phyloP scores from a whole-genome alignment of 2,329 filamentous ascomycete genomes.

The Aspergillus awamori region DNA sequence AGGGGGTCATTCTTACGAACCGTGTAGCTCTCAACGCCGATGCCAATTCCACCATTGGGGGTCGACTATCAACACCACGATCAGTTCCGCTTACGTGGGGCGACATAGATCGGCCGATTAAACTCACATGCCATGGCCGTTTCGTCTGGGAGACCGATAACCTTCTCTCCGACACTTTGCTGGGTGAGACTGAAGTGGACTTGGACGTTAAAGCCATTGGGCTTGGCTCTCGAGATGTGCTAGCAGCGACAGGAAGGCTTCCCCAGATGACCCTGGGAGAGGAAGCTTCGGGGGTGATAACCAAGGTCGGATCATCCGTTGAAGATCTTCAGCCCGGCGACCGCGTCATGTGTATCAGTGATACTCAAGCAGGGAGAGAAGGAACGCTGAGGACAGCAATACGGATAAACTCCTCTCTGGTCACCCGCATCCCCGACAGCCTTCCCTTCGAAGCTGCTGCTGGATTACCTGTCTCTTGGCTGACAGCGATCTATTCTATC shows the following conservation, averaged over 20 bases:
- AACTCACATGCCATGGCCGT: background rate
- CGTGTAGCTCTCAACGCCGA: background rate
- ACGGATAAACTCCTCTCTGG: too few relatives aligned
- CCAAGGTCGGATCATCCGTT: too few relatives aligned
- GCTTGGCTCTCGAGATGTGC: slow-evolving; percentile 20
- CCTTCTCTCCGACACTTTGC: background rate
- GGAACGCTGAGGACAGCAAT: too few relatives aligned
- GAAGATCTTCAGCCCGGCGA: too few relatives aligned
- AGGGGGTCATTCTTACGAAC: background rate
- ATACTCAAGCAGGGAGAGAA: too few relatives aligned
- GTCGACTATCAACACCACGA: background rate
- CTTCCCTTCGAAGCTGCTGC: too few relatives aligned
- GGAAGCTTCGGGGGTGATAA: background rate
- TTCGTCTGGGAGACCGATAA: background rate
- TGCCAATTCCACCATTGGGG: background rate
- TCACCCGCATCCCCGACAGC: too few relatives aligned
- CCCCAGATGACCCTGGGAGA: slow-evolving; percentile 20
- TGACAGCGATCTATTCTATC: too few relatives aligned
- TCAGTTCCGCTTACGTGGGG: background rate
- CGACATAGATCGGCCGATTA: background rate
- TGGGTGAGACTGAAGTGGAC: slow-evolving; percentile 23
- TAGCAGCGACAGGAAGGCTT: slow-evolving; percentile 20
- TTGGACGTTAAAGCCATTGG: slow-evolving; percentile 24
- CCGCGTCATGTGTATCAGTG: too few relatives aligned
- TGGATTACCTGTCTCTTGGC: too few relatives aligned